A percentile compares a stretch with the other conserved stretches of the same genome.
phyloP scores from a whole-genome alignment of 2,329 filamentous ascomycete species.

The Aspergillus eucalypticola region DNA sequence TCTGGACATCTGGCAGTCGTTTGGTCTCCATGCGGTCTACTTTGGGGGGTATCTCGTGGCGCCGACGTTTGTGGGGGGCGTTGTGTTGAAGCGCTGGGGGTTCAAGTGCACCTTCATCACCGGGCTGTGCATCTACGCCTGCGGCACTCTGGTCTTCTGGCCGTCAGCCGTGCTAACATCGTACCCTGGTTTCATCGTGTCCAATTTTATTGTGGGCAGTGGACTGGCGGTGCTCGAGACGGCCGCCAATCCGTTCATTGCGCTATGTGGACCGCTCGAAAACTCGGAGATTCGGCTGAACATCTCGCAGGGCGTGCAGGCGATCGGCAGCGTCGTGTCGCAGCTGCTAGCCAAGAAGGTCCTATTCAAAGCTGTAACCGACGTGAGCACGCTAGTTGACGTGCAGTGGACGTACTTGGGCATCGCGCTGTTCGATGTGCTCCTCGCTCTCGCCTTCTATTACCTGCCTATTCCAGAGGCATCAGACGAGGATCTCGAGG shows the following conservation, averaged over 20 bases:
- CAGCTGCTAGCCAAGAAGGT: conserved; percentile 61
- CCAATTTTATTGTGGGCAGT: conserved; percentile 63
- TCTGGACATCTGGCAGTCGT: conserved; percentile 34
- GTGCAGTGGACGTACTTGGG: conserved; percentile 67
- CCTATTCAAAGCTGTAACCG: conserved; percentile 53
- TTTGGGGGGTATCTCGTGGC: conserved; percentile 61
- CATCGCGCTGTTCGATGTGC: conserved; percentile 61
- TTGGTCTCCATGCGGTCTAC: conserved; percentile 61
- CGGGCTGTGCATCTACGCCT: conserved; percentile 63
- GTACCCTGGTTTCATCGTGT: conserved; percentile 61
- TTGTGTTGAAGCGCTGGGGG: conserved; percentile 59
- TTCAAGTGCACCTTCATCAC: conserved; percentile 65
- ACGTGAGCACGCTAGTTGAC: conserved; percentile 57
- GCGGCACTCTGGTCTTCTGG: conserved; percentile 64
- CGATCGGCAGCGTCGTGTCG: conserved; percentile 60
- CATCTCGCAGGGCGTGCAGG: conserved; percentile 62
- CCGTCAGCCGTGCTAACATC: conserved; percentile 64
- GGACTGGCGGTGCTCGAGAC: conserved; percentile 63
- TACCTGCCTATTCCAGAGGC: conserved; percentile 65
- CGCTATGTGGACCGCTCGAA: conserved; percentile 61
- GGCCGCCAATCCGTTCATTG: conserved; percentile 63
- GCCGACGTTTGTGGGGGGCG: conserved; percentile 56
- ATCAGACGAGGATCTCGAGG: conserved; percentile 60
- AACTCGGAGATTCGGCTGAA: conserved; percentile 63
- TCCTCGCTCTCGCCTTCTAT: conserved; percentile 60